Evolutionary conservation across 768 basidiomycete species (phyloP).

Genomic region (Suillus luteus): DNA sequence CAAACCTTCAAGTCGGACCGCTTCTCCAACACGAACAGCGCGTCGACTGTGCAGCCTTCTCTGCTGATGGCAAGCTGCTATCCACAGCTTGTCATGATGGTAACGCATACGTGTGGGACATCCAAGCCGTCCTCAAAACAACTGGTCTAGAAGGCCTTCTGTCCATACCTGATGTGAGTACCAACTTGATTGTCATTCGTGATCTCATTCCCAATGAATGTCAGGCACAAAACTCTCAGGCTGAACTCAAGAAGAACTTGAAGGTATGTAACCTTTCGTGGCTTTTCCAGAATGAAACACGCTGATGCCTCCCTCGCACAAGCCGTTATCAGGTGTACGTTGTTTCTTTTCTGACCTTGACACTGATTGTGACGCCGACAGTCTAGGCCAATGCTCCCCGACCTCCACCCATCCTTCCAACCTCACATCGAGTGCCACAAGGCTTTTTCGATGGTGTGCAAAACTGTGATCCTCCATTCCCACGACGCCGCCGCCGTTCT

Average conservation of each 20-base stretch:
- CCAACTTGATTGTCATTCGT: not conserved
- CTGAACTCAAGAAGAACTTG: too few species aligned
- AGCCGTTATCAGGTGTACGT: too few species aligned
- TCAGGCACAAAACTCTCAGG: too few species aligned
- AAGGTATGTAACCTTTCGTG: too few species aligned
- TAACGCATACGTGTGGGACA: not conserved
- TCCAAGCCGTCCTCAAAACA: not conserved
- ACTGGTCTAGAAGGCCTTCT: not conserved
- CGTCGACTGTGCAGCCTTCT: not conserved
- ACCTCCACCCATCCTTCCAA: not conserved
- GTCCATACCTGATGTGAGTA: not conserved
- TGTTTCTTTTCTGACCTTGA: too few species aligned
- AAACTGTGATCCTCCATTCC: not conserved
- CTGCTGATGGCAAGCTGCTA: not conserved
- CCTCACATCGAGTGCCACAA: too few species aligned
- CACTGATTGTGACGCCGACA: not conserved
- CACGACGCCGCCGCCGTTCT: not conserved
- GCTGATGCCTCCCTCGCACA: too few species aligned
- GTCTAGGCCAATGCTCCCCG: not conserved
- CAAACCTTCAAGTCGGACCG: not conserved
- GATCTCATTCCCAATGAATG: too few species aligned
- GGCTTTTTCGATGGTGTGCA: too few species aligned
- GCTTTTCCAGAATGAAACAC: too few species aligned
- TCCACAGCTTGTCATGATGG: rapidly evolving
- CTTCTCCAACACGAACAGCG: not conserved